Percentiles rank a stretch among this genome's conserved stretches.
These are phyloP conservation scores for Xerocomellus dryophilus DNA, from an alignment of 768 basidiomycete genomes.

Conservation along the genomic window DNA sequence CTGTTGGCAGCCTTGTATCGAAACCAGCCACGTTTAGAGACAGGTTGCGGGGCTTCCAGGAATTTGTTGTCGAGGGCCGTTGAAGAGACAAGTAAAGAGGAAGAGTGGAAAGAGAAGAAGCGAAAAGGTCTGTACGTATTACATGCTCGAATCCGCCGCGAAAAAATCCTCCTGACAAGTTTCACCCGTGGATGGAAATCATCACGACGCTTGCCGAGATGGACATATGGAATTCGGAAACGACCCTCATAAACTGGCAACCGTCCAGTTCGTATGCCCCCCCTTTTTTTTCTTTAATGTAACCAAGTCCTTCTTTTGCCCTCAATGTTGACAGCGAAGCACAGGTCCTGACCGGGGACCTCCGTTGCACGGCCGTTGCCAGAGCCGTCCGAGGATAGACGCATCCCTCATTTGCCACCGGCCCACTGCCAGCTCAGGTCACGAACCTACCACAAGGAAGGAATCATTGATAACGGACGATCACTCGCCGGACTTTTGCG, in stretches of 20 bases:
- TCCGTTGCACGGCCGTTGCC: background rate
- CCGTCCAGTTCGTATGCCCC: background rate
- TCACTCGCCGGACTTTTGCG: background rate
- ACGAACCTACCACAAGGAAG: background rate
- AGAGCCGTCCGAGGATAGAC: conserved; percentile 6
- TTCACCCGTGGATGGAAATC: conserved; percentile 6
- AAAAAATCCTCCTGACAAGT: conserved; percentile 19
- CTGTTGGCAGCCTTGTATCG: conserved; percentile 5
- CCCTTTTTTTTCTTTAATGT: background rate
- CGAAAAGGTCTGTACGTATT: conserved; percentile 5
- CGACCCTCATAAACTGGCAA: background rate
- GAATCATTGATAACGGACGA: conserved; percentile 5
- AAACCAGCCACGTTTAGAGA: conserved; percentile 4
- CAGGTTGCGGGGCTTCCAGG: background rate
- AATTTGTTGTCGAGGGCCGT: background rate
- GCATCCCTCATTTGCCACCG: conserved; percentile 4
- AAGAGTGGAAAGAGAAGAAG: background rate
- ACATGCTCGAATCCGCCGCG: conserved; percentile 11
- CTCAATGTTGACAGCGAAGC: conserved; percentile 3
- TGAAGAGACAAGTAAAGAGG: background rate
- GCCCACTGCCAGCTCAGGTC: conserved; percentile 1
- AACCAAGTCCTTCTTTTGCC: background rate
- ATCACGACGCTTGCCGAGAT: conserved; percentile 9
- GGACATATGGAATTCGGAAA: background rate
- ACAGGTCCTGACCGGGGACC: no score